phyloP scores from a whole-genome alignment of 306 rosid species.

The Dalbergia oliveri region DNA sequence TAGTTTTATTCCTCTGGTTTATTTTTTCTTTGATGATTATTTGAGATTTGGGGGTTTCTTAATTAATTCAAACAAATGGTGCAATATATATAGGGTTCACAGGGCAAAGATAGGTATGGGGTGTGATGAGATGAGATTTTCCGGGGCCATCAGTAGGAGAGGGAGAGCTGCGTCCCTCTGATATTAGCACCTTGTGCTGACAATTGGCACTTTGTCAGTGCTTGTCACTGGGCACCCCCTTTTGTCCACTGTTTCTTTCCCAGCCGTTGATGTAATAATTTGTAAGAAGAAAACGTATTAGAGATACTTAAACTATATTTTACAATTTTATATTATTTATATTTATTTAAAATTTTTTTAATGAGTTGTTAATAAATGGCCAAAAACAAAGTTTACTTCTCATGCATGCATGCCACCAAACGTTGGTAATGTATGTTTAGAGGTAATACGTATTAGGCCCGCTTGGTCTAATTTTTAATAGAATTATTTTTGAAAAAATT shows the following conservation, averaged over 20 bases:
- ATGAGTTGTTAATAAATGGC: neutral
- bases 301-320: neutral
- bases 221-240: slow-evolving; percentile 20
- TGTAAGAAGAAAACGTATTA: neutral
- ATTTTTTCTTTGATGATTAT: neutral
- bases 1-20: neutral
- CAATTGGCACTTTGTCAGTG: slow-evolving; percentile 40
- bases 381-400: neutral
- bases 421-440: neutral
- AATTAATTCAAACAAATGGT: too few relatives aligned
- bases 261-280: neutral
- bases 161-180: neutral
- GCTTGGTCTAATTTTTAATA: too few relatives aligned
- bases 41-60: too few relatives aligned
- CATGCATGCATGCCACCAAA: neutral
- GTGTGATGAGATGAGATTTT: neutral
- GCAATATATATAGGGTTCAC: too few relatives aligned
- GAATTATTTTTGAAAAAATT: too few relatives aligned
- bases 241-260: slow-evolving; percentile 32
- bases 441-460: neutral
- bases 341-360: too few relatives aligned
- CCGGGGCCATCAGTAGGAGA: neutral
- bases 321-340: too few relatives aligned
- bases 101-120: neutral
- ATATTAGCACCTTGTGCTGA: slow-evolving; percentile 4